A percentile compares a stretch with the other conserved stretches of the same genome.
These are phyloP conservation scores for Cordyceps pruinosa DNA, from an alignment of 2,329 filamentous ascomycete species.

Conservation along the genomic window DNA sequence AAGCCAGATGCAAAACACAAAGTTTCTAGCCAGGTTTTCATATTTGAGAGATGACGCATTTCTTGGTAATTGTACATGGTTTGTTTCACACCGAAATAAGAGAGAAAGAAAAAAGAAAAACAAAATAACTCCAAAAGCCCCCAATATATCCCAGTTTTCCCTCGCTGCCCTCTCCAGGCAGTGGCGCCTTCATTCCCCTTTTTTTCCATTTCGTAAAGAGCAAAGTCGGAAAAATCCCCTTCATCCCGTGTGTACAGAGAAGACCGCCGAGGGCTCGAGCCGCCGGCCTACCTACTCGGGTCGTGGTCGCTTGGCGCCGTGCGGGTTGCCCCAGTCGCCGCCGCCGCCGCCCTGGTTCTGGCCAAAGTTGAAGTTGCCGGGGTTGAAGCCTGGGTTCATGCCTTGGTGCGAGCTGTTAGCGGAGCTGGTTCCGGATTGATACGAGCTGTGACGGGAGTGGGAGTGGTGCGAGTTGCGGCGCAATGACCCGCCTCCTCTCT, in stretches of 20 bases:
- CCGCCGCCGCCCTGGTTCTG: constrained; percentile 36
- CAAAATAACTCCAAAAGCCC: neutral
- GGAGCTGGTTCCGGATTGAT: neutral
- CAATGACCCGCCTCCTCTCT: neutral
- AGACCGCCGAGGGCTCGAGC: neutral
- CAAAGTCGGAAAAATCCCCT: neutral
- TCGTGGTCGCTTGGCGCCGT: constrained; percentile 71
- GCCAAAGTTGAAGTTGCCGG: constrained; percentile 60
- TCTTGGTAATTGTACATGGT: constrained; percentile 4
- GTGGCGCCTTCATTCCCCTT: neutral
- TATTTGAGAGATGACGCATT: neutral
- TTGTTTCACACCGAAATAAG: neutral
- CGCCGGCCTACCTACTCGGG: constrained; percentile 52
- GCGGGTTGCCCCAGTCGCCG: constrained; percentile 69
- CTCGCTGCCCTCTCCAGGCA: neutral
- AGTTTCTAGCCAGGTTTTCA: neutral
- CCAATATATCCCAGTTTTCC: neutral
- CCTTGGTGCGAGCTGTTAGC: constrained; percentile 48
- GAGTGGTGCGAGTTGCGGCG: neutral
- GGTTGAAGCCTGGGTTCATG: constrained; percentile 65
- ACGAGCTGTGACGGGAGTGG: neutral
- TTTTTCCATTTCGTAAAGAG: neutral
- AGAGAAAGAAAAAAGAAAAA: neutral
- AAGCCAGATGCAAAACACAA: neutral
- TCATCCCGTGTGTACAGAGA: neutral